phyloP scores from a whole-genome alignment of 2,329 filamentous ascomycete species.

The Aspergillus fijiensis region DNA sequence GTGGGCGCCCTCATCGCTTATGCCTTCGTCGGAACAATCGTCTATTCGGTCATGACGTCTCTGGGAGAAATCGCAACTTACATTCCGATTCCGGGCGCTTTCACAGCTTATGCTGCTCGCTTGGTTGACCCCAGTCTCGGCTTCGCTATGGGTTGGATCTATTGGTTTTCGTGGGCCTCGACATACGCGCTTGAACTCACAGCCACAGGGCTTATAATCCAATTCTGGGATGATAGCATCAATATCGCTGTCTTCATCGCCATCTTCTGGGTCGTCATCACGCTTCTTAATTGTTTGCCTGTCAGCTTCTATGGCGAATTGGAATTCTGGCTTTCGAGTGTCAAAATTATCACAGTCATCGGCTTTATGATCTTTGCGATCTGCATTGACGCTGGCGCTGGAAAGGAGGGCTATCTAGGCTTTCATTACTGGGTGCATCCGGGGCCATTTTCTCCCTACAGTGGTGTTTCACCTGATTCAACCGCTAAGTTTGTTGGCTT shows the following conservation, averaged over 20 bases:
- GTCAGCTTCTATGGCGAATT: conserved; percentile 73
- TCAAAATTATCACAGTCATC: conserved; percentile 74
- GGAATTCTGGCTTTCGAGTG: conserved; percentile 74
- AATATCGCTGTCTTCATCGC: conserved; percentile 71
- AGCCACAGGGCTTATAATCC: conserved; percentile 70
- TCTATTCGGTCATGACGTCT: conserved; percentile 72
- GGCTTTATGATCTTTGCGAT: conserved; percentile 77
- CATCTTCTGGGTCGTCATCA: conserved; percentile 71
- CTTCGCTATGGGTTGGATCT: conserved; percentile 79
- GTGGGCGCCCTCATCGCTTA: conserved; percentile 68
- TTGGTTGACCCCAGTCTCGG: conserved; percentile 72
- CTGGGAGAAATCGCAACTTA: conserved; percentile 71
- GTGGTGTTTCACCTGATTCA: conserved; percentile 19
- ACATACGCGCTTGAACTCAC: conserved; percentile 73
- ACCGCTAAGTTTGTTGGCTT: conserved; percentile 64
- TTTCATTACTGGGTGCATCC: conserved; percentile 70
- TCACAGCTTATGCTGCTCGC: conserved; percentile 72
- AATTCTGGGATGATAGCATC: conserved; percentile 66
- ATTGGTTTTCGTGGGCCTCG: conserved; percentile 76
- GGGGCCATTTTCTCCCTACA: conserved; percentile 64
- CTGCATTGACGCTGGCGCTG: conserved; percentile 70
- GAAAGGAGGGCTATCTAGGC: conserved; percentile 67
- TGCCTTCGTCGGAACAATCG: conserved; percentile 66
- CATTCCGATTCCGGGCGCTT: conserved; percentile 73
- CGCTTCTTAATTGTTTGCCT: conserved; percentile 67